Evolutionary conservation across 2,329 filamentous ascomycete species (phyloP), one percentile per base, ranked within the genome.

Genomic region (Trichoderma oligosporum): DNA sequence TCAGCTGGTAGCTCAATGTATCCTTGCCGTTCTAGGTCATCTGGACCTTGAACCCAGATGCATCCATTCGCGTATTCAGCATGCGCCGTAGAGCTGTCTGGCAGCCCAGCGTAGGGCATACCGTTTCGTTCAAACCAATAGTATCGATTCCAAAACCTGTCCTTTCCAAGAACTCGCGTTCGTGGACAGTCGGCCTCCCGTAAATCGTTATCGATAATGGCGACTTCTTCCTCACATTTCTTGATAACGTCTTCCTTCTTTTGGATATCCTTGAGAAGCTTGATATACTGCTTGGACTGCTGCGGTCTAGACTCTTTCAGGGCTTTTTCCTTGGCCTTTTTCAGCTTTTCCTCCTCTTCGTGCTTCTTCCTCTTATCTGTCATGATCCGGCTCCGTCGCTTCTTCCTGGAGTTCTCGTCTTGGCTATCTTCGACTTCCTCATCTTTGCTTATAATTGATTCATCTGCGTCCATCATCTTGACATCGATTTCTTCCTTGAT

Each of bases 101-200:
- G 92, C 56, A 97, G 79, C 4, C 94, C 94, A 29, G 82, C 91
- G 67, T 93, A 96, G 0, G 94, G 94, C 92, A 97, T 97, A 22
- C 92, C 94, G 67, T 97, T 99, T 61, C 93, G 87, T 74, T 99
- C 94, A 71, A 97, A 97, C 93, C 94, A 99, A 78, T 95, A 97
- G 73, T 97, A 99, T 54, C 93, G 85, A 73, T 99, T 97, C 85
- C 93, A 96, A 78, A 96, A 99, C 42, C 94, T 85, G 73, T 99
- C 94, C 70, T 94, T 93, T 60, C 94, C 94, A 24, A 99, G 79
- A 16, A 93, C 85, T 61, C 90, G 86, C 16, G 92, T 96, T 61
- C 94, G 87, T 33, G 92, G 90, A 66, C 93, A 96, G 71, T 97
- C 90, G 38, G 92, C 91, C 73, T 97, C 93, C 52, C 94, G 88